Evolutionary conservation across 495 filamentous ascomycete genomes (phyloP), one percentile per base, ranked within the genome.

Genomic region (Aspergillus sclerotioniger): DNA sequence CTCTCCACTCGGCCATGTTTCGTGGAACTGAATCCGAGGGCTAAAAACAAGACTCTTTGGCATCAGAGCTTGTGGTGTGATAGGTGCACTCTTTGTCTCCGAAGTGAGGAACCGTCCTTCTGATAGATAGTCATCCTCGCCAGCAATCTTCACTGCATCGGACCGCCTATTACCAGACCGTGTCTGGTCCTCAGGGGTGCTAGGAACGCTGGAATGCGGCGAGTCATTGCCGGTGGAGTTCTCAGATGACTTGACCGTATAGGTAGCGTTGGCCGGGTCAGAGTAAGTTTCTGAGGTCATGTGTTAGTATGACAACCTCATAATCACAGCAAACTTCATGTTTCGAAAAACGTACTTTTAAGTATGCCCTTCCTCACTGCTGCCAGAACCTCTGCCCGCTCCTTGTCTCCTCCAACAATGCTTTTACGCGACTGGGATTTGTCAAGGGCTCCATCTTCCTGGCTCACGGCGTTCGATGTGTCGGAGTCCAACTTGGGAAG

Each of bases 1-100:
- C 74, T 99, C 94, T 57, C 86, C 87, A 64, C 86, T 90, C 6
- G 92, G 90, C 93, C 94, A 98, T 15, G 90, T 97, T 65, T 99
- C 94, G 67, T 96, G 86, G 68, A 96, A 97, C 56, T 94, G 86
- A 51, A 98, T 92, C 21, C 93, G 85, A 56, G 94, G 93, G 68
- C 89, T 97, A 71, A 97, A 99, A 33, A 84, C 88, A 53, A 96
- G 93, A 70, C 85, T 90, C 58, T 89, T 87, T 57, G 84, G 83
- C 31, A 66, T 58, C 17, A 73, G 71, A n/a, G 82, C 75, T 53
- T 86, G 83, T 2, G 92, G 92, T 15, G 91, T 93, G 41, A 79
- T 80, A 7, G 91, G 91, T 15, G 87, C 82, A 67, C 91, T 92
- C 73, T 88, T 90, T 6, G 78, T 69, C 31, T 90, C 86, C 39